A percentile compares a stretch with the other conserved stretches of the same genome.
Conservation (phyloP, 139 green algal species). For the Closterium sp. region DNA sequence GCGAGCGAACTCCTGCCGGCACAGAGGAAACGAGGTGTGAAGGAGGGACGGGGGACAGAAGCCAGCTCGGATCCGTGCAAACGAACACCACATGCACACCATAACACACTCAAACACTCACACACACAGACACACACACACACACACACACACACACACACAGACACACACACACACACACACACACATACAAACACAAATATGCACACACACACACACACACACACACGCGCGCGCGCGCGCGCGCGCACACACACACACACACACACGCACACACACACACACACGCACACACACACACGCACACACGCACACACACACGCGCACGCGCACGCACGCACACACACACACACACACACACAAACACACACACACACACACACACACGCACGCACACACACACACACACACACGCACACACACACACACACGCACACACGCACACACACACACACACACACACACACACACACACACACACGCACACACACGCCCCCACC, state of each 20-base stretch:
- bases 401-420: background rate
- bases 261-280: background rate
- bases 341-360: background rate
- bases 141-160: background rate
- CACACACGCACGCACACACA: background rate
- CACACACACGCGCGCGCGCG: background rate
- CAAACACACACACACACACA: background rate
- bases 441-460: background rate
- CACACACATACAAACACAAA: background rate
- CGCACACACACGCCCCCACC: background rate
- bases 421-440: background rate
- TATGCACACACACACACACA: background rate
- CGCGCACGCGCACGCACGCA: background rate
- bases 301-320: background rate
- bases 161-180: too few relatives aligned
- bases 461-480: background rate
- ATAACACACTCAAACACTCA: background rate
- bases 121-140: background rate
- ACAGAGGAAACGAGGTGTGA: background rate
- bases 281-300: background rate
- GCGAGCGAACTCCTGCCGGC: background rate
- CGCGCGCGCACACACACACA: background rate
- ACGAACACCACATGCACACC: background rate
- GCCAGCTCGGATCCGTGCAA: background rate
- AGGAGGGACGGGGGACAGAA: too few relatives aligned